Conservation (phyloP, 2,329 filamentous ascomycete genomes). For the Diaporthe helianthi region DNA sequence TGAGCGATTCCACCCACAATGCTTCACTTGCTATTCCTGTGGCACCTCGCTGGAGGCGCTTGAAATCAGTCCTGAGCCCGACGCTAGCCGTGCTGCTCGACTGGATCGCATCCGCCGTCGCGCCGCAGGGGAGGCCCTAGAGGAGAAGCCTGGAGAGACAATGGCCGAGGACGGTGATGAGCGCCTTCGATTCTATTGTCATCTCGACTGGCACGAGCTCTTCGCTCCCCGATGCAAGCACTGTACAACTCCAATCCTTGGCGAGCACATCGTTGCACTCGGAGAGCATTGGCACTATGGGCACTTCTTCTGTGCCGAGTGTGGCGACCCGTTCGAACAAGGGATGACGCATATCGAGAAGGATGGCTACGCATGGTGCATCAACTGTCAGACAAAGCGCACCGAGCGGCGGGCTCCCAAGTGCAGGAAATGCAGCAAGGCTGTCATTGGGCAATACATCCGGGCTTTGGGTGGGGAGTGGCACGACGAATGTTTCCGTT, state of each 20-base stretch:
- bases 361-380: constrained; percentile 97
- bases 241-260: constrained; percentile 95
- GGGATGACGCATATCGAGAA: constrained; percentile 83
- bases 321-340: constrained; percentile 88
- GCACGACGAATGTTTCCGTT: constrained; percentile 92
- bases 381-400: constrained; percentile 88
- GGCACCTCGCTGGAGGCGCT: constrained; percentile 90
- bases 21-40: constrained; percentile 89
- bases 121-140: constrained; percentile 61
- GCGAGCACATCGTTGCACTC: constrained; percentile 91
- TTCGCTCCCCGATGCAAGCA: constrained; percentile 94
- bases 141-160: constrained; percentile 69
- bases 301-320: constrained; percentile 99
- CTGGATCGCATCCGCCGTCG: constrained; percentile 75
- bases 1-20: constrained; percentile 88
- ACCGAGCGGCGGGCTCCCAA: constrained; percentile 89
- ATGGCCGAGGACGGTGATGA: constrained; percentile 76
- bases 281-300: constrained; percentile 97
- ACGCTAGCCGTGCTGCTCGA: constrained; percentile 72
- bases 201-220: constrained; percentile 97
- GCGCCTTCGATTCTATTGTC: constrained; percentile 87
- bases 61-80: constrained; percentile 93
- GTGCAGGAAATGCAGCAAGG: constrained; percentile 82
- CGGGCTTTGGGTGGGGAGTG: constrained; percentile 90
- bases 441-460: constrained; percentile 89